These are phyloP conservation scores for Pseudisothecium myosuroides DNA, from an alignment of 225 moss, liverwort and hornwort species.

Conservation along the genomic window DNA sequence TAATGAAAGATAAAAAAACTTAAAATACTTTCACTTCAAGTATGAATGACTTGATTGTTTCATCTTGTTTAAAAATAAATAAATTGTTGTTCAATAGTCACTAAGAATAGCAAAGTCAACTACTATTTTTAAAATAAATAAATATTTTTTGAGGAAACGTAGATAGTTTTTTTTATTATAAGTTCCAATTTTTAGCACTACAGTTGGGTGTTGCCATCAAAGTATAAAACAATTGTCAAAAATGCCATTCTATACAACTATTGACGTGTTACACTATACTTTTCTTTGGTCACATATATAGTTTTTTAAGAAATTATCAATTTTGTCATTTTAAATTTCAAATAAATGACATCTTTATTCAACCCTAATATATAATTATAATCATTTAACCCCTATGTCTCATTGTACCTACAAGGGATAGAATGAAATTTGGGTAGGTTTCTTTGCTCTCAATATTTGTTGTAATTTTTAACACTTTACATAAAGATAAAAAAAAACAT, in stretches of 20 bases:
- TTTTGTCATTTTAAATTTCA: not conserved
- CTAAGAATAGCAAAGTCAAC: too few relatives aligned
- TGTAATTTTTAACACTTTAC: not conserved
- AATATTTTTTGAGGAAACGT: rapidly evolving
- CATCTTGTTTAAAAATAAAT: not conserved
- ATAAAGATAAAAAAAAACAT: too few relatives aligned
- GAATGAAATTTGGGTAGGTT: rapidly evolving
- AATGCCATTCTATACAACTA: too few relatives aligned
- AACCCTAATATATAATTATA: not conserved
- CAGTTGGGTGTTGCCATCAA: not conserved
- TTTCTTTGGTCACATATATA: too few relatives aligned
- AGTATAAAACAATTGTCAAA: too few relatives aligned
- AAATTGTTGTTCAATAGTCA: too few relatives aligned
- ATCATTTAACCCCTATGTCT: not conserved
- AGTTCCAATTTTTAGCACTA: not conserved
- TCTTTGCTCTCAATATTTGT: not conserved
- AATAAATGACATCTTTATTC: not conserved
- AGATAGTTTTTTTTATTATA: not conserved
- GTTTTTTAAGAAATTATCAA: not conserved
- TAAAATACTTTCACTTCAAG: not conserved
- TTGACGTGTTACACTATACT: too few relatives aligned
- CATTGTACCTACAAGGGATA: not conserved
- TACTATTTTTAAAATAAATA: not conserved
- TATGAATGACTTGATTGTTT: not conserved
- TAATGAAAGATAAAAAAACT: not conserved